Conservation (phyloP, 225 moss, liverwort and hornwort species). For the Neckera pumila region DNA sequence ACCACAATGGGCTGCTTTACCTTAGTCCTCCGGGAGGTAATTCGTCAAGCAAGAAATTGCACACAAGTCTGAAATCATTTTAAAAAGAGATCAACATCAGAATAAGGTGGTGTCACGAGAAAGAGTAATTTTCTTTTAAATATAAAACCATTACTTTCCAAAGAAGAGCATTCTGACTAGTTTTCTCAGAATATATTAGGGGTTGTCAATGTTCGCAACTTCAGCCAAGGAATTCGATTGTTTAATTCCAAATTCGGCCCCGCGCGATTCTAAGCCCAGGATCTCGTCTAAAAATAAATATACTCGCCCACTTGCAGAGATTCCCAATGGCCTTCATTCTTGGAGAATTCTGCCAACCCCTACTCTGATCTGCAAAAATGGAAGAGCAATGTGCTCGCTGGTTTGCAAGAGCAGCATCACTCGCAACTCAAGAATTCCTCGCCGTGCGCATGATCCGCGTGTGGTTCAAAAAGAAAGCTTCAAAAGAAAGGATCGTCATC, state of each 20-base stretch:
- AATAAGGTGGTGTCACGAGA: neutral
- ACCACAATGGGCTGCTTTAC: too few species aligned
- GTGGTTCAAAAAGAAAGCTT: neutral
- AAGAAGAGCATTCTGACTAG: neutral
- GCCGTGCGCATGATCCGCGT: neutral
- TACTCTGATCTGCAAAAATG: conserved; percentile 6
- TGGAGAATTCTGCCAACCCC: neutral
- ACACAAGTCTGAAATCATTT: neutral
- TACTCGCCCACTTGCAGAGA: neutral
- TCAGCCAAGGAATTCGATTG: neutral
- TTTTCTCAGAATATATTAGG: neutral
- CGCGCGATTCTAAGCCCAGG: neutral
- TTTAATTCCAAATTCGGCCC: neutral
- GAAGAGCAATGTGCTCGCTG: conserved; percentile 10
- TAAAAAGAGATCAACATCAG: neutral
- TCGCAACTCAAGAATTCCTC: neutral
- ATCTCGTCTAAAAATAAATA: neutral
- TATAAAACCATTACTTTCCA: neutral
- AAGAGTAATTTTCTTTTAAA: neutral
- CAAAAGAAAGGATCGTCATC: neutral
- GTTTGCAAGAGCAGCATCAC: neutral
- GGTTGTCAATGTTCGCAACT: neutral
- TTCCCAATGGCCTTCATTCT: neutral
- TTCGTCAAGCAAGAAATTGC: neutral
- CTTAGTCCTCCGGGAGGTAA: too few species aligned